phyloP scores from a whole-genome alignment of 176 grass and related monocot genomes.

The Triticum dicoccoides region DNA sequence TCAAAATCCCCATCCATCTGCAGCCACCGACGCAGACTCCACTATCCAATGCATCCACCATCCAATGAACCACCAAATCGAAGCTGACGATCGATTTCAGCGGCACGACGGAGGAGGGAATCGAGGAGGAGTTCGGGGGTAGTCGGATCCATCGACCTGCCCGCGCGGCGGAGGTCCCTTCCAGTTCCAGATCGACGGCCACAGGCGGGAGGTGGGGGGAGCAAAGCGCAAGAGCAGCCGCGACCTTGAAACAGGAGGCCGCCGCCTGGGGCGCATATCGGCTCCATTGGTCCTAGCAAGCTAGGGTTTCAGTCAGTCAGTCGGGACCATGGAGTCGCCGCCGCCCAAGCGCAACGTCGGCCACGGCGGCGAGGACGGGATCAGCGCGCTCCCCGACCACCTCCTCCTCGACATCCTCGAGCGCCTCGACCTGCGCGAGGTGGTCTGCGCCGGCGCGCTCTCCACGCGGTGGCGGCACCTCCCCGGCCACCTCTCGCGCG shows the following conservation, averaged over 20 bases:
- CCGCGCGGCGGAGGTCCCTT: no score
- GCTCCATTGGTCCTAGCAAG: background rate
- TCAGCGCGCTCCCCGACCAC: background rate
- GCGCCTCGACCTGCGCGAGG: background rate
- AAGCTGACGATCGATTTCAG: no score
- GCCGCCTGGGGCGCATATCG: background rate
- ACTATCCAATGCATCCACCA: no score
- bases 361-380: background rate
- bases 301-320: background rate
- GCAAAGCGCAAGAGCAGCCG: no score
- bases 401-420: background rate
- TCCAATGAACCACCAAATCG: no score
- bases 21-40: no score
- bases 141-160: no score
- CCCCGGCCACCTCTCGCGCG: background rate
- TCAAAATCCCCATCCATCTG: no score
- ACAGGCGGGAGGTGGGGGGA: no score
- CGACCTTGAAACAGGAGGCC: background rate
- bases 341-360: background rate
- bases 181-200: no score
- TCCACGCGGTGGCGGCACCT: background rate
- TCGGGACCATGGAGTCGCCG: background rate
- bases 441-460: background rate
- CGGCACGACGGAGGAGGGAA: no score
- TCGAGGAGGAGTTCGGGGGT: no score